Evolutionary conservation across 2,329 filamentous ascomycete genomes (phyloP), one percentile per base, ranked within the genome.

Genomic region (Fusarium sp.): DNA sequence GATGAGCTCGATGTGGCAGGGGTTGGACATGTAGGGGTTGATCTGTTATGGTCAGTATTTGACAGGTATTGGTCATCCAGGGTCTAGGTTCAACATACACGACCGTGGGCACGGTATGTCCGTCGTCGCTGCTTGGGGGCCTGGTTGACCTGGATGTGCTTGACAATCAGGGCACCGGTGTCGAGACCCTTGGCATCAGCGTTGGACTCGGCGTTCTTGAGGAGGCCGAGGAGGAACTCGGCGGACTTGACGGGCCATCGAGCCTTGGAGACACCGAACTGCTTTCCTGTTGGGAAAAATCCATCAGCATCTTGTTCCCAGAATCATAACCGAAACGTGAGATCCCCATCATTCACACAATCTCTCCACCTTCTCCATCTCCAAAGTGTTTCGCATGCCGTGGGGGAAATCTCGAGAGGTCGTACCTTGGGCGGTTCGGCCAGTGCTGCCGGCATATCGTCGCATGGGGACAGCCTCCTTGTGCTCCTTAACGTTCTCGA

Each of bases 141-240:
- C 89, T 99, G 96, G 93, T 99, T 99, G 89, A 99, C 96, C 89
- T 99, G 96, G 87, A 99, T 99, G 92, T 97, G 96, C 93, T 97
- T 97, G 87, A 99, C 92, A 82, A 98, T 86, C 81, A 99, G 88
- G 89, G 96, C 96, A 86, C 90, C 91, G 81, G 94, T 98, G 86
- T 99, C 93, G 80, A 97, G 93, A 80, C 94, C 93, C 89, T 97
- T 97, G 84, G 92, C 92, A 79, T 97, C 94, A 82, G 93, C 93
- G 85, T 97, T 97, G 86, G 93, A 90, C 88, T 97, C 93, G 76
- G 93, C 93, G 86, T 97, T 97, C 90, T 94, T 96, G 79, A 99
- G 92, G 79, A 99, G 93, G 81, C 91, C 92, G 84, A 97, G 90
- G 73, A 99, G 89, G 89, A 97, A 97, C 88, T 97, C 91, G 84